These are phyloP conservation scores for Mortierella sp. DNA, from an alignment of 371 early-diverging fungal species.

Conservation along the genomic window DNA sequence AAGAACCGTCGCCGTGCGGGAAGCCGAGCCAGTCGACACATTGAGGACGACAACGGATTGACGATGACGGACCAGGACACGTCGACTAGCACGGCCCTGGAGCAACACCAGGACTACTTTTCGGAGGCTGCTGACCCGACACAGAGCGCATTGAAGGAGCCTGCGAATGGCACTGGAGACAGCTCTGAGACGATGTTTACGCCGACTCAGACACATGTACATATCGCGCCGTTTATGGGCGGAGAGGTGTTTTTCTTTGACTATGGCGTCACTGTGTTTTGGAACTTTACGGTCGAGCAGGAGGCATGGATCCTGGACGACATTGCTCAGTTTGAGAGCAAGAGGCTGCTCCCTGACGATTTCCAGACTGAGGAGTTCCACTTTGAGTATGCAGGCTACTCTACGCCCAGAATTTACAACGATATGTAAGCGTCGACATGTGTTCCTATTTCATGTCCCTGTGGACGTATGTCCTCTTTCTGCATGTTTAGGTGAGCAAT, in stretches of 20 bases:
- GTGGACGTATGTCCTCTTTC: no score
- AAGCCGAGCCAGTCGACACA: slow-evolving; percentile 32
- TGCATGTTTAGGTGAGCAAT: no score
- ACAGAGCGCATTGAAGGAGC: slow-evolving; percentile 9
- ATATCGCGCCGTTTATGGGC: slow-evolving; percentile 62
- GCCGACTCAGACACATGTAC: slow-evolving; percentile 3
- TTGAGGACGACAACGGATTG: slow-evolving; percentile 25
- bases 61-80: slow-evolving; percentile 24
- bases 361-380: slow-evolving; percentile 94
- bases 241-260: slow-evolving; percentile 91
- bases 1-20: slow-evolving; percentile 42
- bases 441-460: no score
- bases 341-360: slow-evolving; percentile 71
- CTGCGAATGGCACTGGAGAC: not conserved
- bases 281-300: slow-evolving; percentile 93
- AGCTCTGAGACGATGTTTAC: slow-evolving; percentile 17
- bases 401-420: slow-evolving; percentile 77
- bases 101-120: slow-evolving; percentile 32
- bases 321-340: slow-evolving; percentile 74
- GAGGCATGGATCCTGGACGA: slow-evolving; percentile 85
- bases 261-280: slow-evolving; percentile 95
- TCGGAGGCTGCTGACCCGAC: not conserved
- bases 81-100: slow-evolving; percentile 20
- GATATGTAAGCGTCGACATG: slow-evolving; percentile 66
- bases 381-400: slow-evolving; percentile 77